Evolutionary conservation across 331 rosid species (phyloP).

Genomic region (Rosa hybrid): DNA sequence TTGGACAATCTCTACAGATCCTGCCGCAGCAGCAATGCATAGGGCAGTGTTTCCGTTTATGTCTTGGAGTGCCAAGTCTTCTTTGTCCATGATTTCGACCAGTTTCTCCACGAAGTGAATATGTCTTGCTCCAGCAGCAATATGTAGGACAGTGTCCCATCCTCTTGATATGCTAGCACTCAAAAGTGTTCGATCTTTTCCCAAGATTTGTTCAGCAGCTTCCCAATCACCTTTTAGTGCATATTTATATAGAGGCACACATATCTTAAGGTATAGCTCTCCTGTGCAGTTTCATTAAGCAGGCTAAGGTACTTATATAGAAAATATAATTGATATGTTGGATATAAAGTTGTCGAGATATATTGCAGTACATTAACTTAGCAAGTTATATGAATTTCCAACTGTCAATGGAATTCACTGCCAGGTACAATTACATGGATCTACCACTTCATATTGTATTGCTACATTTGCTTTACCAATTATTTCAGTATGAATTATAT

Average conservation of each 20-base stretch:
- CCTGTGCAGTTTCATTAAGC: background rate
- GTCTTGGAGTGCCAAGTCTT: constrained; percentile 10
- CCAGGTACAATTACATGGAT: background rate
- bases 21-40: constrained; percentile 36
- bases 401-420: background rate
- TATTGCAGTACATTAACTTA: background rate
- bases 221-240: constrained; percentile 45
- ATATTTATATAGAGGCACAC: constrained; percentile 37
- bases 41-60: constrained; percentile 28
- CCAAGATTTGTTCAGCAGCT: background rate
- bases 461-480: background rate
- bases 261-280: constrained; percentile 9
- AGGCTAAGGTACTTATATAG: background rate
- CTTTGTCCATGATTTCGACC: background rate
- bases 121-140: constrained; percentile 7
- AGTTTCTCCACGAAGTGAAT: background rate
- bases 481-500: background rate
- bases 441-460: background rate
- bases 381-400: background rate
- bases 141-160: background rate
- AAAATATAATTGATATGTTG: background rate
- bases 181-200: background rate
- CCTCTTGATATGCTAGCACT: constrained; percentile 28
- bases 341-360: background rate
- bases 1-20: constrained; percentile 28